phyloP scores from a whole-genome alignment of 768 basidiomycete species.

The Boletus tylopilopsis region DNA sequence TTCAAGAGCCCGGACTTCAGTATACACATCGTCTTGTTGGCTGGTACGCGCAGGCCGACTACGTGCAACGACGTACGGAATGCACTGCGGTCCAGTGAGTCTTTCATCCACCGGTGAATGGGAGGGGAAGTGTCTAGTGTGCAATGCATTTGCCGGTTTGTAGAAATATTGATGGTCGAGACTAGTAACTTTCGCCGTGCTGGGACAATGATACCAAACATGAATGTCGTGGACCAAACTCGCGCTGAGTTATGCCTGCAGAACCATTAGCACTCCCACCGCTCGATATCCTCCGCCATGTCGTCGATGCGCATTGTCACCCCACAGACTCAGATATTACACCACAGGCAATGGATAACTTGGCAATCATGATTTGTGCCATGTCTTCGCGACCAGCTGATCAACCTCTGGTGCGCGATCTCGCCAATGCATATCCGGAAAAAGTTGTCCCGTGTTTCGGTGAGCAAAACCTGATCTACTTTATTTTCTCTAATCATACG shows the following conservation, averaged over 20 bases:
- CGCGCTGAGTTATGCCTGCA: not conserved
- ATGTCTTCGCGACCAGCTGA: conserved; percentile 71
- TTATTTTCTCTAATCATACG: conserved; percentile 8
- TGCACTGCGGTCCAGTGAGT: conserved; percentile 53
- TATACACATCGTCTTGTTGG: conserved; percentile 50
- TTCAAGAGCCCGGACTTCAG: conserved; percentile 56
- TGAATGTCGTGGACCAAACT: conserved; percentile 1
- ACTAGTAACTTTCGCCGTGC: conserved; percentile 1
- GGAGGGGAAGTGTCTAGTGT: conserved; percentile 43
- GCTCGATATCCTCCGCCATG: conserved; percentile 51
- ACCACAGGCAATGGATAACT: conserved; percentile 46
- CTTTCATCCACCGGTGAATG: conserved; percentile 45
- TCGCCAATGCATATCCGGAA: conserved; percentile 57
- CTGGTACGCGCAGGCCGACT: conserved; percentile 62
- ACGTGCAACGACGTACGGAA: conserved; percentile 68
- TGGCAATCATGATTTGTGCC: conserved; percentile 72
- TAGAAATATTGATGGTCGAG: conserved; percentile 1
- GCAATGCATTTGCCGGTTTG: conserved; percentile 12
- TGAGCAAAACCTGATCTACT: conserved; percentile 36
- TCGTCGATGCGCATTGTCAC: conserved; percentile 90
- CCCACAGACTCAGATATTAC: conserved; percentile 72
- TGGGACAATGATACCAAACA: conserved; percentile 15
- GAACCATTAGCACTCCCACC: conserved; percentile 19
- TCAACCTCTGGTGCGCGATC: conserved; percentile 64
- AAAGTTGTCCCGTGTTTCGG: conserved; percentile 89